Evolutionary conservation across 2,329 filamentous ascomycete genomes (phyloP), one percentile per base, ranked within the genome.

Genomic region (Aspergillus intermedius): DNA sequence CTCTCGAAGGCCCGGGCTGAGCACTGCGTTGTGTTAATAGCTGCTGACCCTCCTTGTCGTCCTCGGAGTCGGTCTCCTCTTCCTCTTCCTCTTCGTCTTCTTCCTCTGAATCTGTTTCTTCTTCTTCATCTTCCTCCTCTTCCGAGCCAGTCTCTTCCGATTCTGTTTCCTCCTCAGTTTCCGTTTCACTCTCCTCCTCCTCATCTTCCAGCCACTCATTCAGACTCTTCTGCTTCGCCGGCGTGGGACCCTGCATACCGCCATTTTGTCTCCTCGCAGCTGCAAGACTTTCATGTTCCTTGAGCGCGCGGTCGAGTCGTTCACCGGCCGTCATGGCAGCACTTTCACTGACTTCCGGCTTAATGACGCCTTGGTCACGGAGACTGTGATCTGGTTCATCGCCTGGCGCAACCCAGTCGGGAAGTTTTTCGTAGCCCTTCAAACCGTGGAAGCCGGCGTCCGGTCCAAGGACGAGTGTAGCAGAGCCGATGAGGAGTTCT

Each of bases 191-290:
- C 21, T 78, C 77, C 8, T 76, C 75, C 9, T 78, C 79, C 1
- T 77, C 80, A n/a, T 89, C 87, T 4, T 85, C 89, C 49, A 97
- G 75, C 91, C 93, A 97, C 65, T 95, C 89, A 72, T 97, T 90
- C 53, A 98, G 72, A 17, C 85, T 88, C 78, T 95, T 95, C 37
- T 82, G 81, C 45, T 83, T 83, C 4, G 71, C 68, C 13, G 61
- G 51, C 12, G 55, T 60, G 6, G 54, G 50, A 7, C 17, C 48
- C 23, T 41, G 47, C 12, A 43, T 25, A 12, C 32, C 47, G n/a
- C 54, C 55, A 39, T 55, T 52, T 44, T 55, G 53, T 44, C 47
- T 56, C 46, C 48, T 45, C 49, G 48, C 50, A 17, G 59, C 50
- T 6, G 60, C 51, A 30, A 53, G 60, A 25, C 52, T 62, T 46